These are phyloP conservation scores for Yamadazyma spencermartinsiae DNA, from an alignment of 1,139 yeast species.

Conservation along the genomic window DNA sequence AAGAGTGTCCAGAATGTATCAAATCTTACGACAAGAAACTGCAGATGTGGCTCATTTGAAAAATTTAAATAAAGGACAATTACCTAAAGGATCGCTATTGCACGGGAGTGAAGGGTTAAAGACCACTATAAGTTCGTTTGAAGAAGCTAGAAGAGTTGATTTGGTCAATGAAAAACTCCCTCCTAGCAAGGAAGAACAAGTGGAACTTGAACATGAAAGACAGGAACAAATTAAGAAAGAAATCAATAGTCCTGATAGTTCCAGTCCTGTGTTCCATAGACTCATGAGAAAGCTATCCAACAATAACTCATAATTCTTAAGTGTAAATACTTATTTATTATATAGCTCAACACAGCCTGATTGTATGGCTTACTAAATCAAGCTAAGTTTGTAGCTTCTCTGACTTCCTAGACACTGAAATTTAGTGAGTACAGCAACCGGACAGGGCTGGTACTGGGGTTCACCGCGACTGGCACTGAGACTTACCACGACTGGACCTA, in stretches of 20 bases:
- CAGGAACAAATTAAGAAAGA: constrained; percentile 41
- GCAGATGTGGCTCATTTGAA: constrained; percentile 85
- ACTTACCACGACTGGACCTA: no score
- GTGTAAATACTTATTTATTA: not conserved
- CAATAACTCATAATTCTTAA: not conserved
- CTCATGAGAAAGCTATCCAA: constrained; percentile 41
- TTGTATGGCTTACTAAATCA: no score
- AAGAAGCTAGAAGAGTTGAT: constrained; percentile 84
- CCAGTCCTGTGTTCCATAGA: constrained; percentile 42
- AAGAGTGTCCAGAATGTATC: constrained; percentile 90
- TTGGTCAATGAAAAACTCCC: constrained; percentile 85
- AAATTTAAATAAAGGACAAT: constrained; percentile 57
- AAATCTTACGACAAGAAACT: constrained; percentile 83
- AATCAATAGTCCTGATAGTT: constrained; percentile 37
- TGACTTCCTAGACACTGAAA: no score
- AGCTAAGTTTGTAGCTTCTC: no score
- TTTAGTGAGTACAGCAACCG: no score
- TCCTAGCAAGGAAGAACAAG: constrained; percentile 66
- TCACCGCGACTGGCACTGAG: no score
- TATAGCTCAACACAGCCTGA: no score
- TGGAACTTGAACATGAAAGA: constrained; percentile 47
- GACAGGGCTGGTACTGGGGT: no score
- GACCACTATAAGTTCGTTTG: constrained; percentile 70
- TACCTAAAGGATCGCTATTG: constrained; percentile 87
- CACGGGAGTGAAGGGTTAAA: constrained; percentile 82